Conservation (phyloP, 2,329 filamentous ascomycete genomes). For the Chalaropsis ovoidea region DNA sequence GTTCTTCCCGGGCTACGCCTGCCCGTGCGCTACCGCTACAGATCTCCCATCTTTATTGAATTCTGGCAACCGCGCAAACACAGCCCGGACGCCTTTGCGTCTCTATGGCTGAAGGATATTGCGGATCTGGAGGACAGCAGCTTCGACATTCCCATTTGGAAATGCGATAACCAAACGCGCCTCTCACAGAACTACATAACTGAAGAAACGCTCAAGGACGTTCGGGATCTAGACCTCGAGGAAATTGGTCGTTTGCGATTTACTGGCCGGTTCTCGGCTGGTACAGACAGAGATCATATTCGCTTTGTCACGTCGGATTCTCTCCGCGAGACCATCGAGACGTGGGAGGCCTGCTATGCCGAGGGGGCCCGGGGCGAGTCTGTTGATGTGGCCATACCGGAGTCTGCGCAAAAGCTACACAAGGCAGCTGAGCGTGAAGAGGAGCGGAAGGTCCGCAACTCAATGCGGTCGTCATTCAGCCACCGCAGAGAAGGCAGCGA, state of each 20-base stretch:
- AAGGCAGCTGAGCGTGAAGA: constrained; percentile 48
- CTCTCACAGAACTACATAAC: constrained; percentile 90
- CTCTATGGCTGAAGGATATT: constrained; percentile 78
- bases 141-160: constrained; percentile 86
- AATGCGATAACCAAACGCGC: constrained; percentile 61
- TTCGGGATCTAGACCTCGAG: constrained; percentile 65
- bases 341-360: constrained; percentile 82
- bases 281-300: constrained; percentile 77
- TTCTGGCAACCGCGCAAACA: constrained; percentile 63
- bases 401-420: constrained; percentile 63
- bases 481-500: not conserved
- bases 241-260: constrained; percentile 77
- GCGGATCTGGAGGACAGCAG: constrained; percentile 66
- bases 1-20: constrained; percentile 48
- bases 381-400: constrained; percentile 64
- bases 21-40: constrained; percentile 82
- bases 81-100: constrained; percentile 61
- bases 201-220: constrained; percentile 56
- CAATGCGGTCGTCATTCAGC: constrained; percentile 16
- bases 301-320: constrained; percentile 78
- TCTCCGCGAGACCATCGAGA: constrained; percentile 83
- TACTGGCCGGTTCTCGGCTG: constrained; percentile 72
- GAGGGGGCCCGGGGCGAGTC: constrained; percentile 69
- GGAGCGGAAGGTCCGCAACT: constrained; percentile 15
- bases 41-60: constrained; percentile 82